phyloP scores from a whole-genome alignment of 164 flowering plant species.

The Stephania cephalantha region DNA sequence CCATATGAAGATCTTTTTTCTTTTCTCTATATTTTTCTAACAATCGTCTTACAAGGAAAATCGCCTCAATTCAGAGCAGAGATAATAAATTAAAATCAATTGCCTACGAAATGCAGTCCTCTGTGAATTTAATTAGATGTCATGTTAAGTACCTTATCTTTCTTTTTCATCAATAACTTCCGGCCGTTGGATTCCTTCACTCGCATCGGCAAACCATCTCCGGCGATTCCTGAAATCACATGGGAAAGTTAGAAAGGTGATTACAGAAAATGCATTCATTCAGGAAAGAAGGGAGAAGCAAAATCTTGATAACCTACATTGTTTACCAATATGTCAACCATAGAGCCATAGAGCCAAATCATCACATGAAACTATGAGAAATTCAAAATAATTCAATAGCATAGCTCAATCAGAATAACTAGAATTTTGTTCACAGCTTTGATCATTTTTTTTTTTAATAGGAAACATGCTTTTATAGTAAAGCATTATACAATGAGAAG shows the following conservation, averaged over 20 bases:
- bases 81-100: no score
- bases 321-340: conserved; percentile 75
- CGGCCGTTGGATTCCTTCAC: conserved; percentile 95
- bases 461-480: no score
- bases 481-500: no score
- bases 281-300: conserved; percentile 3
- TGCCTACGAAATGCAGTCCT: no score
- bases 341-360: conserved; percentile 19
- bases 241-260: conserved; percentile 2
- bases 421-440: conserved; percentile 56
- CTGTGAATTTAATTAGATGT: background rate
- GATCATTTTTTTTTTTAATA: conserved; percentile 24
- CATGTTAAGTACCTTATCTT: conserved; percentile 60
- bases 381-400: background rate
- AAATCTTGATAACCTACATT: conserved; percentile 62
- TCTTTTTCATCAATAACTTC: conserved; percentile 98
- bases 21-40: no score
- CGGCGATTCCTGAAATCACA: conserved; percentile 67
- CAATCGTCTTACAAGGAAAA: no score
- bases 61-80: no score
- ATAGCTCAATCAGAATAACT: background rate
- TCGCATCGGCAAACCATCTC: conserved; percentile 87
- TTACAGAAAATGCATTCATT: background rate
- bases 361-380: conserved; percentile 1
- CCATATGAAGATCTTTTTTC: no score